phyloP scores from a whole-genome alignment of 2,329 filamentous ascomycete species.

The Colletotrichum cordylinicola region DNA sequence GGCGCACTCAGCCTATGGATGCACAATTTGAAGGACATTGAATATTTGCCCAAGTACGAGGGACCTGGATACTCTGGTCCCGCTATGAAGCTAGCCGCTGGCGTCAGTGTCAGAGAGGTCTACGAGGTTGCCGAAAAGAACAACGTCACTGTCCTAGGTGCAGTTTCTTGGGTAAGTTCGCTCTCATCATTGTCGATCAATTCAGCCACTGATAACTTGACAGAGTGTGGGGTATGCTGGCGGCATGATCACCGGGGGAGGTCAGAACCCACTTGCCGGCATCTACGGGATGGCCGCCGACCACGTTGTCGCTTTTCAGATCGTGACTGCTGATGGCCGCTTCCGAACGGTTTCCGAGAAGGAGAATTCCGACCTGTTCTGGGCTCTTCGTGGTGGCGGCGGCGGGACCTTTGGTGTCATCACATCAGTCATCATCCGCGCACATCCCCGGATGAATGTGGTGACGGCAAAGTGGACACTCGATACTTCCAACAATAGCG shows the following conservation, averaged over 20 bases:
- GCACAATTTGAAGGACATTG: neutral
- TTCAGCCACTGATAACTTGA: neutral
- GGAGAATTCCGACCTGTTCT: conserved; percentile 55
- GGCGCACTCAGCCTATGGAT: neutral
- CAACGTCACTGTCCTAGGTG: neutral
- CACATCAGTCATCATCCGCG: neutral
- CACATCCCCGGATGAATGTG: neutral
- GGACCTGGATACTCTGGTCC: neutral
- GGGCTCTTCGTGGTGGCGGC: conserved; percentile 58
- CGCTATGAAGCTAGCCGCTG: neutral
- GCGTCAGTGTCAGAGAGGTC: neutral
- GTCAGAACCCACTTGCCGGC: conserved; percentile 58
- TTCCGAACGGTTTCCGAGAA: conserved; percentile 49
- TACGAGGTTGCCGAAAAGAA: neutral
- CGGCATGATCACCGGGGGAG: conserved; percentile 65
- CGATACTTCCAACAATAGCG: neutral
- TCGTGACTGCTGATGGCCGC: conserved; percentile 55
- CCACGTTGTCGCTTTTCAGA: conserved; percentile 59
- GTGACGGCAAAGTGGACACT: neutral
- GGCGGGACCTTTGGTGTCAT: conserved; percentile 64
- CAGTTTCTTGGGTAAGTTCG: neutral
- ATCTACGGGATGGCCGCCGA: conserved; percentile 64
- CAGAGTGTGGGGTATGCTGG: conserved; percentile 61
- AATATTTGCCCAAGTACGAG: neutral
- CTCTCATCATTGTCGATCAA: neutral